Evolutionary conservation across 108 stramenopile genomes (phyloP).

Genomic region (Poteriospumella lacustris): DNA sequence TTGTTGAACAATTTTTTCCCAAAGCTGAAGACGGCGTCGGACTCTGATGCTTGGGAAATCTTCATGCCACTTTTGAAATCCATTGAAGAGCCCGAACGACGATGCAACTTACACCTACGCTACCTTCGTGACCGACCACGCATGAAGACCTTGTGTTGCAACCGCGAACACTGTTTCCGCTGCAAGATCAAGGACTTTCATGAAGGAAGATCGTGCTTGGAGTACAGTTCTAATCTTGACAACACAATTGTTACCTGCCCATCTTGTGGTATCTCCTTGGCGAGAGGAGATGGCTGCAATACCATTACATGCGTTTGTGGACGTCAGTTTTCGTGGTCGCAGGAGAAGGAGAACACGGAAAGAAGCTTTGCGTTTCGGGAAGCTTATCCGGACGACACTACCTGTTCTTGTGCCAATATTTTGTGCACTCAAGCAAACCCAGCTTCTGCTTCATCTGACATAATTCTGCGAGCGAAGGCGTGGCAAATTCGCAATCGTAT

Average conservation of each 20-base stretch:
- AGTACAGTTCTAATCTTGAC: constrained; percentile 13
- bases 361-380: not conserved
- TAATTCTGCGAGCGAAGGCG: not conserved
- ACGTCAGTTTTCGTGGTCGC: constrained; percentile 28
- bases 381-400: not conserved
- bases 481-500: constrained; percentile 1
- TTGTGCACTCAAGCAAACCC: not conserved
- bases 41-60: not conserved
- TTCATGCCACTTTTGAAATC: not conserved
- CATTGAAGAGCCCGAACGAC: not conserved
- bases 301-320: constrained; percentile 45
- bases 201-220: constrained; percentile 35
- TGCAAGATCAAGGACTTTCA: constrained; percentile 38
- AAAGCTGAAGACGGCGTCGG: not conserved
- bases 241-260: constrained; percentile 32
- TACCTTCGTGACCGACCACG: constrained; percentile 40
- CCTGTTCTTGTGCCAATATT: not conserved
- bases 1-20: not conserved
- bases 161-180: constrained; percentile 39
- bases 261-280: constrained; percentile 36
- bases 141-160: constrained; percentile 34
- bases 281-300: constrained; percentile 46
- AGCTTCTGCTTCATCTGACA: not conserved
- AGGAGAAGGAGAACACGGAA: constrained; percentile 2
- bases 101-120: constrained; percentile 36